Evolutionary conservation across 2,329 filamentous ascomycete species (phyloP).

Genomic region (Allantophomopsis cytisporea): DNA sequence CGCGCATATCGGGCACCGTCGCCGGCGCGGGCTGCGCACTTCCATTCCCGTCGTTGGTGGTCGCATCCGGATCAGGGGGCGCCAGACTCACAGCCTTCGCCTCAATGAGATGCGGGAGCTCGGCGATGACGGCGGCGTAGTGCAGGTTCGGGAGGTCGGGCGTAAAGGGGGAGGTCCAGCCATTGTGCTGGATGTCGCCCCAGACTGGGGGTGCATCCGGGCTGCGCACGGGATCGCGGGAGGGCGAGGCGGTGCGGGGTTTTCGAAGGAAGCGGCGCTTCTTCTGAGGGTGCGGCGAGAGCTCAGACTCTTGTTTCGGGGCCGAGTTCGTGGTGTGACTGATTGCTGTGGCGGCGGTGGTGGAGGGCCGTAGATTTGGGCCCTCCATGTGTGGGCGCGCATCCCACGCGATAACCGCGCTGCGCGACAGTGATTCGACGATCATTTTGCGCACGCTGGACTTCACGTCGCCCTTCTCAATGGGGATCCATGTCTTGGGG

Average conservation of each 20-base stretch:
- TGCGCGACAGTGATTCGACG: conserved; percentile 55
- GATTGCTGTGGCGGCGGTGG: conserved; percentile 9
- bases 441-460: conserved; percentile 67
- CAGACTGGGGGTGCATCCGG: conserved; percentile 33
- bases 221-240: conserved; percentile 9
- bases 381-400: conserved; percentile 48
- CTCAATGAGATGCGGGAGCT: conserved; percentile 83
- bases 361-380: too few relatives aligned
- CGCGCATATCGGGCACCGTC: conserved; percentile 46
- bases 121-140: conserved; percentile 67
- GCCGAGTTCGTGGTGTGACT: conserved; percentile 14
- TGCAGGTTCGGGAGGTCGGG: conserved; percentile 68
- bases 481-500: conserved; percentile 73
- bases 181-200: conserved; percentile 74
- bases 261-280: neutral
- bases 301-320: conserved; percentile 1
- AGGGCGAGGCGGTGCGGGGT: conserved; percentile 4
- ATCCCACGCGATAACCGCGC: conserved; percentile 70
- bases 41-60: conserved; percentile 9
- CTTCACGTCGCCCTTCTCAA: conserved; percentile 73
- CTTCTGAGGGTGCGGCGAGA: neutral
- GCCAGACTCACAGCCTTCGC: conserved; percentile 84
- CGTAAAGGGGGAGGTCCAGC: conserved; percentile 74
- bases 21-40: conserved; percentile 7
- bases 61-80: conserved; percentile 32